Base-by-base conservation (phyloP, 140 eudicot genomes). In the Senecio squalidus region DNA sequence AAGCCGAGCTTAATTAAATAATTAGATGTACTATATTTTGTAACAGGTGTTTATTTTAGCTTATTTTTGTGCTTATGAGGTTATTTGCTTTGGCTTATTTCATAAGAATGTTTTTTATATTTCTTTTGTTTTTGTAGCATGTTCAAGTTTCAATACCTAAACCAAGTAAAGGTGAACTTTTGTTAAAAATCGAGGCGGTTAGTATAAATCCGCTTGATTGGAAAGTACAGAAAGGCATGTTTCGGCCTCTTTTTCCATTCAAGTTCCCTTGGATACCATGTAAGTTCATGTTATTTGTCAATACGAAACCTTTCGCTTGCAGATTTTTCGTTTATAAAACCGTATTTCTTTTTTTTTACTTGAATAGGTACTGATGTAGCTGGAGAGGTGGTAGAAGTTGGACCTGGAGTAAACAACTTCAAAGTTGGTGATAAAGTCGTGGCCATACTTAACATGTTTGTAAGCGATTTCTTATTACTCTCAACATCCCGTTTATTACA, bases 201-300 rank as follows among this genome's bases (percentile, higher is more conserved):
- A 70, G 84, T 67, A 38, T 88, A 61, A 88, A 88, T 74, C 86
- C 89, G 4, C 50, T 83, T 21, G 96, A 88, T 39, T 83, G 94
- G 84, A 88, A 81, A 51, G 71, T 68, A 48, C 96, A 83, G 64
- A 87, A 80, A 56, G 94, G 86, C 80, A 67, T 76, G 79, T 25
- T 84, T 25, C 93, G 84, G 45, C 94, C 86, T 11, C 52, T 83
- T 50, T 33, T 84, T 2, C 96, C 93, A 30, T 52, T 28, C 63
- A 77, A 54, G 30, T 76, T 83, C 70, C 91, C 89, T 31, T 66
- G 62, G 29, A 82, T 80, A 60, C 89, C 93, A 49, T 76, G 89
- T 75, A 5, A 0, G 45, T 48, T 21, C 26, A 4, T 17, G 4
- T 54, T 41, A 21, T 36, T 36, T 36, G 41, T 26, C 14, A 18